Evolutionary conservation across 352 stramenopile species (phyloP).

Genomic region (Phytophthora quininea): DNA sequence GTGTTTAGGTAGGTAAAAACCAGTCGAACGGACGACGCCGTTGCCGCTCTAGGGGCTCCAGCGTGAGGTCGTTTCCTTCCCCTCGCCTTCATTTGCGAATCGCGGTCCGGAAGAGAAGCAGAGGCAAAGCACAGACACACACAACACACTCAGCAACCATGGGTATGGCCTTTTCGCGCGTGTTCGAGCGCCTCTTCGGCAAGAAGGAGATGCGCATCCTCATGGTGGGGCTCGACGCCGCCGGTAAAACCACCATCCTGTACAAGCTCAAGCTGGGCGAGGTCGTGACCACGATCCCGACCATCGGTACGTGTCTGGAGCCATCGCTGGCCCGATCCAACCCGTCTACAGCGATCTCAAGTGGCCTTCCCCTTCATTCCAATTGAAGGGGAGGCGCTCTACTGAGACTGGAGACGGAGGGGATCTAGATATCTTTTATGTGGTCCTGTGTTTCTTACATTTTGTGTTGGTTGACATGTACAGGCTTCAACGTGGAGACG

Average conservation of each 20-base stretch:
- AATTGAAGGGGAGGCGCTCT: too few species aligned
- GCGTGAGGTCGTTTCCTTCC: neutral
- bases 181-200: conserved; percentile 99
- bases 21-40: neutral
- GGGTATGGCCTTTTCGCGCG: conserved; percentile 97
- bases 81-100: conserved; percentile 56
- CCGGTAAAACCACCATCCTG: conserved; percentile 99
- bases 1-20: neutral
- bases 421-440: too few species aligned
- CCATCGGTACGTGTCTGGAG: conserved; percentile 92
- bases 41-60: neutral
- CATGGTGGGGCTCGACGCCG: conserved; percentile 99
- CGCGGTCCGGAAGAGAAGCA: conserved; percentile 37
- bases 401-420: too few species aligned
- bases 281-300: conserved; percentile 98
- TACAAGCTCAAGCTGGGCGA: conserved; percentile 94
- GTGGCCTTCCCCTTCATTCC: neutral
- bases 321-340: neutral
- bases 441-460: too few species aligned
- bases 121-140: conserved; percentile 14
- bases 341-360: neutral
- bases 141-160: conserved; percentile 77
- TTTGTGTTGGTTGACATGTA: neutral
- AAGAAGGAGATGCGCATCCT: conserved; percentile 99
- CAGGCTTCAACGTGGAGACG: conserved; percentile 99